Base-by-base conservation (phyloP, 139 green algal genomes). In the Tetradesmus obliquus region DNA sequence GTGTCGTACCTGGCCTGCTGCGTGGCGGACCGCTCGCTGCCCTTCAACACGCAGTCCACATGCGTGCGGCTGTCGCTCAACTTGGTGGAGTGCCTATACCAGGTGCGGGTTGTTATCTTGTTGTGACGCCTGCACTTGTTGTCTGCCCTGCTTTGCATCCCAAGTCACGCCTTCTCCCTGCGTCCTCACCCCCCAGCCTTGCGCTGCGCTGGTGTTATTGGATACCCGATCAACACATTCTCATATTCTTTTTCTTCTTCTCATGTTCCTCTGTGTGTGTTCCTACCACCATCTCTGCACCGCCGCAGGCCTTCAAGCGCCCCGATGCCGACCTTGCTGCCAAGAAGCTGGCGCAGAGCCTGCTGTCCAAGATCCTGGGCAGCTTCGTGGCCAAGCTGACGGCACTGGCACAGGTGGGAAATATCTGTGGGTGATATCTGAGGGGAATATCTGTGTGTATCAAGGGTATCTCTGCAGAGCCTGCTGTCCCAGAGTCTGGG, bases 41-140 rank as follows among this genome's bases (percentile, higher is more conserved):
- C 96, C 17, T 89, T 95, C 51, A 85, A 55, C 3, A 94, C 97
- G 74, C 97, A 99, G 87, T 95, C 91, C 69, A 99, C 97, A 0
- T 97, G 96, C 62, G 94, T 98, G 82, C 94, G 97, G 24, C 94
- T 99, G 92, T 95, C 98, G 91, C 97, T 98, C 79, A 98, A 98
- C 92, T 92, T 99, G 85, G 96, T 98, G 24, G 97, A 99, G 91
- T 96, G 95, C 24, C 93, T 99, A 1, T 98, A 97, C 91, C 69
- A 90, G 86, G 86, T 90, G 71, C 1, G 53, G 4, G 17, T 7
- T 13, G 53, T 0, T 55, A 12, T 55, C 20, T 60, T 93, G 53
- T 79, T 86, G 20, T 86, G 93, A 45, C 32, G 32, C 0, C 32
- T 45, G 8, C 71, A 84, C 10, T 72, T 72, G 85, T 93, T 62